Conservation (phyloP, 768 basidiomycete species). For the Russula sp. region DNA sequence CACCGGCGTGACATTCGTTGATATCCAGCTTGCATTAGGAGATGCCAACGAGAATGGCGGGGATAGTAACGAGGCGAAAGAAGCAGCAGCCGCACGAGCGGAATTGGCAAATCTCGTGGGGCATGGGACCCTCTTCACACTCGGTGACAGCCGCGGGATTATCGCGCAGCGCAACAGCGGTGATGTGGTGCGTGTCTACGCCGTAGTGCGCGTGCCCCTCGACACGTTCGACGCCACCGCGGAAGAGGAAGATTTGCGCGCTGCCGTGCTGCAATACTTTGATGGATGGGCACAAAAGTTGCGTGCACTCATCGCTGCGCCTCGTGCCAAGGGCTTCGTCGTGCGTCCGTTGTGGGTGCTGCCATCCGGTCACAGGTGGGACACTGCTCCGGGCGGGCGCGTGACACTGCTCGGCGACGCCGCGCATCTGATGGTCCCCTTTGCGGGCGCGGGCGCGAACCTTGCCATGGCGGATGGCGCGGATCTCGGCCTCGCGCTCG, state of each 20-base stretch:
- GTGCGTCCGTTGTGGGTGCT: constrained; percentile 18
- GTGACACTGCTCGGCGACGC: constrained; percentile 39
- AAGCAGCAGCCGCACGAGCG: neutral
- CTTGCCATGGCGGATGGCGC: constrained; percentile 36
- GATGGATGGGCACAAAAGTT: constrained; percentile 9
- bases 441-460: constrained; percentile 42
- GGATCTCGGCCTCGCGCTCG: constrained; percentile 25
- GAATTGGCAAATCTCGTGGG: constrained; percentile 31
- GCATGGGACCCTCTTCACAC: constrained; percentile 34
- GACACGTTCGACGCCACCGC: constrained; percentile 8
- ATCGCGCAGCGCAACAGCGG: constrained; percentile 38
- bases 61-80: neutral
- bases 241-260: neutral
- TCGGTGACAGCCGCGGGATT: constrained; percentile 33
- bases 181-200: too few relatives aligned
- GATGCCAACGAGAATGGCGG: neutral
- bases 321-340: constrained; percentile 20
- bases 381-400: constrained; percentile 19
- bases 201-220: constrained; percentile 11
- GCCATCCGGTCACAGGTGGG: constrained; percentile 18
- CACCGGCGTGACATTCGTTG: constrained; percentile 33
- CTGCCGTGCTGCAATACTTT: neutral
- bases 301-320: constrained; percentile 27
- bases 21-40: constrained; percentile 32
- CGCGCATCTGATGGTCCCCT: constrained; percentile 40